Percentiles rank a stretch among this genome's conserved stretches.
Conservation (phyloP, 495 filamentous ascomycete species). For the Aspergillus coremiiformis region DNA sequence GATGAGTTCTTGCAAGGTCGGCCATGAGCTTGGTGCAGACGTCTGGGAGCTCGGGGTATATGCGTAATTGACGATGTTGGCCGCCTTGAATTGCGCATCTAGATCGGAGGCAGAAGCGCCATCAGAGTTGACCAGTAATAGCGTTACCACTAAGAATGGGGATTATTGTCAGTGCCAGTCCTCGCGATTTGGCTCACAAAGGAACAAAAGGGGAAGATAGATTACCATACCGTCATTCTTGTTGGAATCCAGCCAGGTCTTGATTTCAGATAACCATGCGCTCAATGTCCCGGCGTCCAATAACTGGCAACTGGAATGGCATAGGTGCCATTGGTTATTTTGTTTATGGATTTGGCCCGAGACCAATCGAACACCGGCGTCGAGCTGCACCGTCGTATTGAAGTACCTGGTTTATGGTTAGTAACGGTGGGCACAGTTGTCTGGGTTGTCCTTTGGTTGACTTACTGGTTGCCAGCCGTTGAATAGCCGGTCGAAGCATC, state of each 20-base stretch:
- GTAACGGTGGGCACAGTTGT: neutral
- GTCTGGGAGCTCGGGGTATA: constrained; percentile 46
- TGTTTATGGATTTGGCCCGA: constrained; percentile 62
- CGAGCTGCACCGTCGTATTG: constrained; percentile 63
- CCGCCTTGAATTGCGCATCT: constrained; percentile 46
- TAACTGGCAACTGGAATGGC: constrained; percentile 56
- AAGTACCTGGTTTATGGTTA: constrained; percentile 38
- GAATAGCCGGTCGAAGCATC: constrained; percentile 46
- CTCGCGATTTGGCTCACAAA: neutral
- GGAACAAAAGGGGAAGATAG: neutral
- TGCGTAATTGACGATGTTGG: constrained; percentile 55
- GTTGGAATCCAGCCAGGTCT: constrained; percentile 59
- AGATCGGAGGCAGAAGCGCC: constrained; percentile 47
- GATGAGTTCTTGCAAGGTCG: constrained; percentile 63
- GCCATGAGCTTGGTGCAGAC: constrained; percentile 50
- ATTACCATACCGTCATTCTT: constrained; percentile 51
- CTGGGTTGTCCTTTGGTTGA: neutral
- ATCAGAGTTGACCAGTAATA: constrained; percentile 69
- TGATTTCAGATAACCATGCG: constrained; percentile 55
- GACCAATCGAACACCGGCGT: constrained; percentile 63
- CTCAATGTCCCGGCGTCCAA: constrained; percentile 60
- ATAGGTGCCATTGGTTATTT: constrained; percentile 52
- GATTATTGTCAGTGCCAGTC: neutral
- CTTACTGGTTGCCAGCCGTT: constrained; percentile 56
- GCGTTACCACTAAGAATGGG: constrained; percentile 52